Conservation (phyloP, 371 early-diverging fungal species). For the Haplosporangium sp. region DNA sequence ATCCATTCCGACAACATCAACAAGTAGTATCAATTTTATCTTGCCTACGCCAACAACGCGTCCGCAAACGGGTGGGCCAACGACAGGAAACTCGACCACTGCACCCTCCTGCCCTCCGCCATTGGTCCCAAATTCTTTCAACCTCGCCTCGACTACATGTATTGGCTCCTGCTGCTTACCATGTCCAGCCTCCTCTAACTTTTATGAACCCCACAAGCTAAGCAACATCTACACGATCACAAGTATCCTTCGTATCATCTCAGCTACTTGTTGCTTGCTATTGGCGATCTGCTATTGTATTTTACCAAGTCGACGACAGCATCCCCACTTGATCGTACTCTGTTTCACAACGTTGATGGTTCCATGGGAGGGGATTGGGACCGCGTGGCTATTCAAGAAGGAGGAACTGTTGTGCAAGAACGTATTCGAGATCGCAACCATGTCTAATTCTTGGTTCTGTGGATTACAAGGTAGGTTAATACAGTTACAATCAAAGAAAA, state of each 20-base stretch:
- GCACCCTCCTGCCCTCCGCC: constrained; percentile 39
- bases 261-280: constrained; percentile 8
- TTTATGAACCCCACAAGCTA: constrained; percentile 40
- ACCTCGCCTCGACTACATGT: constrained; percentile 15
- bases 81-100: neutral
- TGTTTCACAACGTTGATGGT: constrained; percentile 16
- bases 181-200: constrained; percentile 36
- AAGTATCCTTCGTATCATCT: constrained; percentile 28
- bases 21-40: neutral
- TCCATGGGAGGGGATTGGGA: constrained; percentile 40
- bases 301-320: constrained; percentile 43
- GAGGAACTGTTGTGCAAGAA: constrained; percentile 32
- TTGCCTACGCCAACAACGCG: neutral
- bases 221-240: constrained; percentile 25
- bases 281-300: constrained; percentile 20
- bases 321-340: constrained; percentile 44
- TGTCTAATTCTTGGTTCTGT: constrained; percentile 49
- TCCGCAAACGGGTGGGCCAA: neutral
- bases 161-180: constrained; percentile 35
- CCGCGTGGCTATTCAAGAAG: constrained; percentile 26
- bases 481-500: neutral
- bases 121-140: constrained; percentile 11
- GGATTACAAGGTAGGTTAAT: constrained; percentile 41
- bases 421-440: constrained; percentile 27
- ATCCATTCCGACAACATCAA: neutral